phyloP scores from a whole-genome alignment of 805 yeast species.

The Nakazawaea pomicola region DNA sequence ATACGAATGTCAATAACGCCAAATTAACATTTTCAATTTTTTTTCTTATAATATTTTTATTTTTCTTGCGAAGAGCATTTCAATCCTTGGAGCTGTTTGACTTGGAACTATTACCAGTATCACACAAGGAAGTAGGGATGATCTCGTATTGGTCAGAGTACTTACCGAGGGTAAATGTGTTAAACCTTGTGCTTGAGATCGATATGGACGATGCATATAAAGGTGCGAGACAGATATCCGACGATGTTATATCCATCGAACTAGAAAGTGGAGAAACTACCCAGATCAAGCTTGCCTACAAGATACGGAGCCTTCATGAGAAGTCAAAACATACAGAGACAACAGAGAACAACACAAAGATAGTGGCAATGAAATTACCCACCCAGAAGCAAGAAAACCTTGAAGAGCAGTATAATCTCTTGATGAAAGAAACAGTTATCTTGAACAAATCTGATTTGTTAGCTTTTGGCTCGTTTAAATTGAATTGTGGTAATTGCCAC shows the following conservation, averaged over 20 bases:
- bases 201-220: background rate
- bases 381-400: slow-evolving; percentile 13
- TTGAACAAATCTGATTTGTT: slow-evolving; percentile 3
- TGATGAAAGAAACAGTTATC: background rate
- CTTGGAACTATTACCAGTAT: too few species aligned
- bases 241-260: slow-evolving; percentile 7
- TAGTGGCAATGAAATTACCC: slow-evolving; percentile 8
- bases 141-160: slow-evolving; percentile 18
- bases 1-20: too few species aligned
- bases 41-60: too few species aligned
- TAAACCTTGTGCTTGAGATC: slow-evolving; percentile 15
- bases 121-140: background rate
- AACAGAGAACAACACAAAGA: background rate
- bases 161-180: slow-evolving; percentile 20
- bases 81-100: too few species aligned
- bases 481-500: slow-evolving; percentile 24
- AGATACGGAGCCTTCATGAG: slow-evolving; percentile 3
- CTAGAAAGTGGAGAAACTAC: slow-evolving; percentile 12
- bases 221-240: slow-evolving; percentile 2
- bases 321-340: background rate
- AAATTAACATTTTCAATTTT: too few species aligned
- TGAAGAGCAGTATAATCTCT: slow-evolving; percentile 6
- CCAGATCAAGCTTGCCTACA: slow-evolving; percentile 12
- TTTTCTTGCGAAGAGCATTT: too few species aligned
- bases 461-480: slow-evolving; percentile 10